Evolutionary conservation across 495 filamentous ascomycete genomes (phyloP).

Genomic region (Jackrogersella multiformis): DNA sequence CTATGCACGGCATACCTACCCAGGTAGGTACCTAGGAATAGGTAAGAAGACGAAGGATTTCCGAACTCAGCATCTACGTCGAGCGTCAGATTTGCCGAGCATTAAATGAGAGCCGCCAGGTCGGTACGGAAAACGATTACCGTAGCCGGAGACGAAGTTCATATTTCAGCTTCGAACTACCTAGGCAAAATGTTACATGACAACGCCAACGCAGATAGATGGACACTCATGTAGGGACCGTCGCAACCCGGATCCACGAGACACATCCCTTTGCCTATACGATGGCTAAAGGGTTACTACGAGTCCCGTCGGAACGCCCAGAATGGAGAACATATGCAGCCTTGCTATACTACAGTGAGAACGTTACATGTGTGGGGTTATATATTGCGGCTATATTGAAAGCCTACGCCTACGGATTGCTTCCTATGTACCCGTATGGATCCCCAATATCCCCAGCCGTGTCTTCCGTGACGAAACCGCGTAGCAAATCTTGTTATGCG

Average conservation of each 20-base stretch:
- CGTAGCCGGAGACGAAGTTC: slow-evolving; percentile 19
- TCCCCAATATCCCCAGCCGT: slow-evolving; percentile 1
- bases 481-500: slow-evolving; percentile 4
- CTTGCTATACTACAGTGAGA: slow-evolving; percentile 32
- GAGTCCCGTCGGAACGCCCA: neutral
- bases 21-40: no score
- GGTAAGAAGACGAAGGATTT: no score
- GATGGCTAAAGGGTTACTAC: slow-evolving; percentile 2
- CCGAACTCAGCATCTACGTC: slow-evolving; percentile 23
- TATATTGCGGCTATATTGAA: slow-evolving; percentile 41
- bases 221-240: slow-evolving; percentile 29
- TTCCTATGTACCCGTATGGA: slow-evolving; percentile 9
- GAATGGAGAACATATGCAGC: slow-evolving; percentile 31
- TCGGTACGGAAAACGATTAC: slow-evolving; percentile 36
- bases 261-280: slow-evolving; percentile 17
- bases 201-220: slow-evolving; percentile 29
- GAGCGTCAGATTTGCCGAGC: slow-evolving; percentile 23
- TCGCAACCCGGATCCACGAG: slow-evolving; percentile 29
- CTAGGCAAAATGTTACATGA: slow-evolving; percentile 12
- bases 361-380: slow-evolving; percentile 43
- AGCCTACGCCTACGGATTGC: neutral
- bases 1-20: neutral
- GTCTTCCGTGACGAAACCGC: slow-evolving; percentile 1
- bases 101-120: slow-evolving; percentile 40
- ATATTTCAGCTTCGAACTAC: neutral